A percentile compares a stretch with the other conserved stretches of the same genome.
Conservation (phyloP, 2,329 filamentous ascomycete genomes). For the Furcasterigmium furcatum region DNA sequence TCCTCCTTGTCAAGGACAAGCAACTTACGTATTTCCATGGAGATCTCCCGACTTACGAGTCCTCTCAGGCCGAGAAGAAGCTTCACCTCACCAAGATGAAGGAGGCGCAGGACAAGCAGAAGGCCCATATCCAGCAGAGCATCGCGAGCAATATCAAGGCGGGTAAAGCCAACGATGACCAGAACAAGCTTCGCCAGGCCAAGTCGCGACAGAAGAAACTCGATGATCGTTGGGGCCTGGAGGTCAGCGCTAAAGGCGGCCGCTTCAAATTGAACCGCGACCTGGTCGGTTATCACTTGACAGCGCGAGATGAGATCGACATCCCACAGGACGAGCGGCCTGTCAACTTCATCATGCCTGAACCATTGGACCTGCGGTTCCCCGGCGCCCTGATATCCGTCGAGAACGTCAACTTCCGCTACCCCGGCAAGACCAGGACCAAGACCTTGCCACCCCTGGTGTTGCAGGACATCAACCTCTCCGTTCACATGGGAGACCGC, state of each 20-base stretch:
- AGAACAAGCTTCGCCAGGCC: slow-evolving; percentile 82
- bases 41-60: slow-evolving; percentile 69
- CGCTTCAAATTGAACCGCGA: slow-evolving; percentile 82
- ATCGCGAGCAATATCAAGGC: slow-evolving; percentile 72
- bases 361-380: slow-evolving; percentile 68
- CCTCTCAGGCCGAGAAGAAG: slow-evolving; percentile 63
- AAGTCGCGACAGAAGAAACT: slow-evolving; percentile 82
- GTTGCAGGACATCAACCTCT: slow-evolving; percentile 62
- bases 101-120: slow-evolving; percentile 77
- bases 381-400: slow-evolving; percentile 70
- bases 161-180: slow-evolving; percentile 74
- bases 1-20: slow-evolving; percentile 73
- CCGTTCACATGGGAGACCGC: slow-evolving; percentile 69
- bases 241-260: slow-evolving; percentile 68
- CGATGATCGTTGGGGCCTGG: slow-evolving; percentile 75
- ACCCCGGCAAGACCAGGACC: slow-evolving; percentile 32
- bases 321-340: slow-evolving; percentile 61
- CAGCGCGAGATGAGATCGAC: slow-evolving; percentile 64
- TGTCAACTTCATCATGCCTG: slow-evolving; percentile 55
- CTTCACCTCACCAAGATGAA: slow-evolving; percentile 71
- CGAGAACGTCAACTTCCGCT: slow-evolving; percentile 66
- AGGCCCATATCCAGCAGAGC: slow-evolving; percentile 74
- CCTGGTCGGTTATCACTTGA: slow-evolving; percentile 57
- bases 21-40: slow-evolving; percentile 72
- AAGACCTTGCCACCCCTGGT: slow-evolving; percentile 37